Conservation (phyloP, 208 protist species). For the Acanthamoeba lenticulata region DNA sequence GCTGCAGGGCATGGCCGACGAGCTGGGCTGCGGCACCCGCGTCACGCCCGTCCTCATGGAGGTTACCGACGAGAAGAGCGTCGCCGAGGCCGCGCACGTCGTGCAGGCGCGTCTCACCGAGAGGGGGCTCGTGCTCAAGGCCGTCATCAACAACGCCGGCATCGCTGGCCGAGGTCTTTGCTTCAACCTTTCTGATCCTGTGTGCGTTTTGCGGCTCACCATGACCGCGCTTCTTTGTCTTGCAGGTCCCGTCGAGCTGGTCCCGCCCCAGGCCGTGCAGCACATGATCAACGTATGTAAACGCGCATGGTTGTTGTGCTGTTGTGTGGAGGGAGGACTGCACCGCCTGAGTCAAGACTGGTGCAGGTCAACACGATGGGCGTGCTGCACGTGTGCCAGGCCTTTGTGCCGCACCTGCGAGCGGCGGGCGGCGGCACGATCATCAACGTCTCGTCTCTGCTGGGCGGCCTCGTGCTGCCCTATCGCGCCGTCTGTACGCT, state of each 20-base stretch:
- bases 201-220: neutral
- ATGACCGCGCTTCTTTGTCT: neutral
- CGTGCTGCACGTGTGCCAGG: constrained; percentile 28
- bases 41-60: constrained; percentile 6
- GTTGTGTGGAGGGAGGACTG: neutral
- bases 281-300: constrained; percentile 43
- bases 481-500: constrained; percentile 38
- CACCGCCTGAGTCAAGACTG: no score
- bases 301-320: neutral
- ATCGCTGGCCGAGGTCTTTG: neutral
- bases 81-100: neutral
- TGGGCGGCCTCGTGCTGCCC: neutral
- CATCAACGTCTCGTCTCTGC: neutral
- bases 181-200: no score
- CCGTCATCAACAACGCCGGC: constrained; percentile 44
- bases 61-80: neutral
- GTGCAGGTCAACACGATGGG: constrained; percentile 34
- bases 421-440: neutral
- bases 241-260: neutral
- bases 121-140: neutral
- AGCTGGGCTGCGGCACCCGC: neutral
- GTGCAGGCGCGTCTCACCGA: neutral
- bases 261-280: neutral
- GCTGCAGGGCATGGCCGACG: neutral
- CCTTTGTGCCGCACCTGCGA: constrained; percentile 6